phyloP scores from a whole-genome alignment of 495 filamentous ascomycete species.

The Penicillium antarcticum region DNA sequence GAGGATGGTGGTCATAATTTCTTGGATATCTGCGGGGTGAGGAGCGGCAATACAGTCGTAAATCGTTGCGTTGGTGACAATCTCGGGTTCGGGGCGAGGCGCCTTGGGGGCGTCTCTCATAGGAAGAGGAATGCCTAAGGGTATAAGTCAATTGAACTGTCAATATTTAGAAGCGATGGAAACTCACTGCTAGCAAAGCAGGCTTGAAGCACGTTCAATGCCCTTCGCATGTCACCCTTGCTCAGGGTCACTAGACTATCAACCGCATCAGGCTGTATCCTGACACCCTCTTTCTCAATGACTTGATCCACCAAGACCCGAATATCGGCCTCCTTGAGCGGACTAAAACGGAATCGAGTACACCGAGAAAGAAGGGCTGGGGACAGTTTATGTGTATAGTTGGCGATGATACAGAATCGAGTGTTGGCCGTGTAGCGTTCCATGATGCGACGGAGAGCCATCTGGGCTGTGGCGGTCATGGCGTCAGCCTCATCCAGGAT shows the following conservation, averaged over 20 bases:
- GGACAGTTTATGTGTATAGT: conserved; percentile 98
- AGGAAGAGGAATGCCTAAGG: conserved; percentile 65
- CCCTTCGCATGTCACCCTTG: conserved; percentile 94
- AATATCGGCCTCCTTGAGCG: conserved; percentile 85
- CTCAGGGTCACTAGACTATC: conserved; percentile 81
- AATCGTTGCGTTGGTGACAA: conserved; percentile 86
- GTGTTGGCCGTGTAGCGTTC: conserved; percentile 99
- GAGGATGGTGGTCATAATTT: conserved; percentile 80
- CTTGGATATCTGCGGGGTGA: conserved; percentile 81
- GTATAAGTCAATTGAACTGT: background rate
- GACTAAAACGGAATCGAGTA: conserved; percentile 93
- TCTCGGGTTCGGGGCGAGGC: conserved; percentile 57
- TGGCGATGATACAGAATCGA: conserved; percentile 96
- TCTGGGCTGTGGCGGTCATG: conserved; percentile 95
- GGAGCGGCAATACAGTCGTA: conserved; percentile 98
- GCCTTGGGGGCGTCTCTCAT: conserved; percentile 59
- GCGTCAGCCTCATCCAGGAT: conserved; percentile 98
- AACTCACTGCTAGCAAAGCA: conserved; percentile 85
- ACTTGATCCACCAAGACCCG: conserved; percentile 81
- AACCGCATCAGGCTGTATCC: conserved; percentile 73
- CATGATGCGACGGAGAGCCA: conserved; percentile 97
- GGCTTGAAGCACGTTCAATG: conserved; percentile 92
- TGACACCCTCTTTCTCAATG: conserved; percentile 80
- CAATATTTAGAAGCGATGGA: background rate
- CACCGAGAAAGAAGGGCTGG: conserved; percentile 90